phyloP scores from a whole-genome alignment of 2,329 filamentous ascomycete species.

The Pseudocercospora macadamiae region DNA sequence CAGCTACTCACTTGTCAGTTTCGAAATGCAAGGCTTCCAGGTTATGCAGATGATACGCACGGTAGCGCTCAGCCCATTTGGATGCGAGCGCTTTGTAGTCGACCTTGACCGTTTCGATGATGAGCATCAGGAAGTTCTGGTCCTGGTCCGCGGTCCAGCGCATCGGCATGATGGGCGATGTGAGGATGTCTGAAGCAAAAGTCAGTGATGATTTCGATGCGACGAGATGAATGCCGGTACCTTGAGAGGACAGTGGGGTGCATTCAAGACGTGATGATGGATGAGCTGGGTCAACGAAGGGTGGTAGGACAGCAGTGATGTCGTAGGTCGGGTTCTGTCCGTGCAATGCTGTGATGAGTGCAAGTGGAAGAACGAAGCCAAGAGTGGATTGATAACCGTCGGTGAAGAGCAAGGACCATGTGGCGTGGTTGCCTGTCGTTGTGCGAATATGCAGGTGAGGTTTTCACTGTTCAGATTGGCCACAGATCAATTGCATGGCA shows the following conservation, averaged over 20 bases:
- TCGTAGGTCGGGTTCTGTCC: too few species aligned
- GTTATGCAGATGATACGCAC: background rate
- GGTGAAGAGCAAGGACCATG: background rate
- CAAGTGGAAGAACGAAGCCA: background rate
- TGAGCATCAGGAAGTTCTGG: constrained; percentile 31
- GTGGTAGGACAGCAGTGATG: too few species aligned
- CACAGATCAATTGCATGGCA: background rate
- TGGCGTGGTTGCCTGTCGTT: background rate
- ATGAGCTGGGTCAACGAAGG: too few species aligned
- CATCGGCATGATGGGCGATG: constrained; percentile 23
- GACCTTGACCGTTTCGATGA: constrained; percentile 25
- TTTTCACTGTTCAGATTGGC: background rate
- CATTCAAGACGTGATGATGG: too few species aligned
- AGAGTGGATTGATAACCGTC: background rate
- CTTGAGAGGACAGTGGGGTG: too few species aligned
- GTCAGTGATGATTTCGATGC: too few species aligned
- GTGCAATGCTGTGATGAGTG: background rate
- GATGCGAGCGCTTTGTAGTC: constrained; percentile 19
- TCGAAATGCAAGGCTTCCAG: too few species aligned
- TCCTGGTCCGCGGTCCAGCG: constrained; percentile 31
- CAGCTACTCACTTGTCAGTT: constrained; percentile 19
- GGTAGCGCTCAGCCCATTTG: constrained; percentile 24
- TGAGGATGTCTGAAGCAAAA: background rate
- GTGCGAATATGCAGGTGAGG: background rate
- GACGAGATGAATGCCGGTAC: too few species aligned